Evolutionary conservation across 2,329 filamentous ascomycete genomes (phyloP), one percentile per base, ranked within the genome.

Genomic region (Stachybotrys elegans): DNA sequence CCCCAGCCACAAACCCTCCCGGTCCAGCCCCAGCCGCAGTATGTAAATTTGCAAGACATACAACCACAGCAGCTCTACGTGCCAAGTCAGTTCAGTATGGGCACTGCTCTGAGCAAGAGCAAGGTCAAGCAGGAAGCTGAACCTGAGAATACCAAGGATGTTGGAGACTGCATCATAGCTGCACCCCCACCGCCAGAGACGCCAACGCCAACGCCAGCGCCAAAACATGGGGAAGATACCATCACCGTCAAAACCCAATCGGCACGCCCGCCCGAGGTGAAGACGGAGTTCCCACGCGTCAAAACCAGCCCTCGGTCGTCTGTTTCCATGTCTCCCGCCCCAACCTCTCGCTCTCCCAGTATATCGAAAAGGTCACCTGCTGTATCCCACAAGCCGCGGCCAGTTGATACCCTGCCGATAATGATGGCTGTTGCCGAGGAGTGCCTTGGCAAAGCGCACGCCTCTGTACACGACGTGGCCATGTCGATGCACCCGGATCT

Each of bases 351-450:
- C 23, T 71, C 67, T 3, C 66, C 68, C 1, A 65, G 63, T 47
- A 64, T 70, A 22, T 60, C 65, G 2, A 71, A 67, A 46, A 65
- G 59, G 41, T 72, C 69, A 2, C 69, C 72, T 2, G 67, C 68
- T 6, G 56, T 66, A 4, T 61, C 66, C 0, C 58, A 65, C 5
- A 69, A 69, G 49, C 57, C 64, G 7, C 59, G 66, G 4, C 69
- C 71, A 8, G 59, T 71, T 8, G 77, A 80, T 44, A 75, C 73
- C 1, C 68, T 78, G 3, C 69, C 81, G 3, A 67, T 90, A 8
- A 70, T 91, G 45, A 70, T 88, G 7, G 78, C 77, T n/a, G 72
- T 89, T 13, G 85, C 86, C 3, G 86, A 92, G 54, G 86, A 92
- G 51, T 89, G 86, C 54, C 79, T 91, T 42, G 68, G 69, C 21